Percentiles rank a stretch among this genome's conserved stretches.
phyloP scores from a whole-genome alignment of 129 eudicot genomes.

The Tagetes patula region DNA sequence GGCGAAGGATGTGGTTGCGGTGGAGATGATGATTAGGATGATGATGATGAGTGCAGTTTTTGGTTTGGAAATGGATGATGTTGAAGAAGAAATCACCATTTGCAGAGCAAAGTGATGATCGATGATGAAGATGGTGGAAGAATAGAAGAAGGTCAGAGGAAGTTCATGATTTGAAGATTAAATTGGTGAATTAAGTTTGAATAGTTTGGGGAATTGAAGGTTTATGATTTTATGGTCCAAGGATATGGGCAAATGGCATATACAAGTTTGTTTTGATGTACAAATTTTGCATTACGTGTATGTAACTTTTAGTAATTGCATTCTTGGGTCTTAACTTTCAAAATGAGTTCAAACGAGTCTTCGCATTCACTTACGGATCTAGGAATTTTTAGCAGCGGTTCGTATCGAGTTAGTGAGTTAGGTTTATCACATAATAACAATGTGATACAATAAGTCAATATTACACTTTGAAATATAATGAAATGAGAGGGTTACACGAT shows the following conservation, averaged over 20 bases:
- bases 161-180: slow-evolving; percentile 6
- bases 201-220: background rate
- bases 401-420: too few relatives aligned
- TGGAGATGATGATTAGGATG: slow-evolving; percentile 10
- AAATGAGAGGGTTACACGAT: too few relatives aligned
- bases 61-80: background rate
- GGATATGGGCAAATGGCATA: slow-evolving; percentile 4
- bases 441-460: too few relatives aligned
- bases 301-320: background rate
- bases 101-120: background rate
- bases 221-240: slow-evolving; percentile 15
- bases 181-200: background rate
- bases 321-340: background rate
- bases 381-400: too few relatives aligned
- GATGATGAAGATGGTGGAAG: background rate
- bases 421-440: too few relatives aligned
- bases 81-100: slow-evolving; percentile 19
- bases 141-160: slow-evolving; percentile 18
- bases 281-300: background rate
- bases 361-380: too few relatives aligned
- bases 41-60: slow-evolving; percentile 3
- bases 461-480: too few relatives aligned
- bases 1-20: background rate
- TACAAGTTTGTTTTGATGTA: background rate
- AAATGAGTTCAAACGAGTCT: background rate